Percentiles rank a stretch among this genome's conserved stretches.
These are phyloP conservation scores for Penicillium glabrum DNA, from an alignment of 2,329 filamentous ascomycete species.

Conservation along the genomic window DNA sequence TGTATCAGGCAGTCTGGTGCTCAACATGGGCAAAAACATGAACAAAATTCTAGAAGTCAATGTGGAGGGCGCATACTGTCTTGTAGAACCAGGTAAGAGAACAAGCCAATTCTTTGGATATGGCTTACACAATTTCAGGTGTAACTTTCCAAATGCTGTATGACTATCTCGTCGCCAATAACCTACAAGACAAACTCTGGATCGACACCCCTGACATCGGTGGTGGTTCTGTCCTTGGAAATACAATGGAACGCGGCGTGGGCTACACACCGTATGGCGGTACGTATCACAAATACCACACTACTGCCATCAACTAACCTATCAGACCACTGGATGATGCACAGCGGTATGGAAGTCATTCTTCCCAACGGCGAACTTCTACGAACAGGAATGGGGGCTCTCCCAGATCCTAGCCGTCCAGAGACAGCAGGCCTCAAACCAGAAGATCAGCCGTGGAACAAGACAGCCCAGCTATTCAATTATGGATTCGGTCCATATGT, in stretches of 20 bases:
- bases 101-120: background rate
- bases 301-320: background rate
- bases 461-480: slow-evolving; percentile 7
- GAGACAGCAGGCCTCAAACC: background rate
- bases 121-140: background rate
- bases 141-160: background rate
- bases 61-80: background rate
- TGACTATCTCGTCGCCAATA: background rate
- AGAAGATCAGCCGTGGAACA: slow-evolving; percentile 21
- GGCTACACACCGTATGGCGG: slow-evolving; percentile 41
- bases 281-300: background rate
- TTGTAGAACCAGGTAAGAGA: slow-evolving; percentile 2
- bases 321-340: slow-evolving; percentile 42
- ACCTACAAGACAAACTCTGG: background rate
- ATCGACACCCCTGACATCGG: background rate
- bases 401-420: background rate
- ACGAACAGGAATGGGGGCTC: slow-evolving; percentile 50
- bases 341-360: slow-evolving; percentile 48
- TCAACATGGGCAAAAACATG: slow-evolving; percentile 49
- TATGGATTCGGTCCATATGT: slow-evolving; percentile 42
- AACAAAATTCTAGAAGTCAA: slow-evolving; percentile 26
- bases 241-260: slow-evolving; percentile 48
- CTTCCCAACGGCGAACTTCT: slow-evolving; percentile 48
- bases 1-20: slow-evolving; percentile 45
- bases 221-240: slow-evolving; percentile 47